Conservation (phyloP, 441 rosid species). For the Jatropha podagrica region DNA sequence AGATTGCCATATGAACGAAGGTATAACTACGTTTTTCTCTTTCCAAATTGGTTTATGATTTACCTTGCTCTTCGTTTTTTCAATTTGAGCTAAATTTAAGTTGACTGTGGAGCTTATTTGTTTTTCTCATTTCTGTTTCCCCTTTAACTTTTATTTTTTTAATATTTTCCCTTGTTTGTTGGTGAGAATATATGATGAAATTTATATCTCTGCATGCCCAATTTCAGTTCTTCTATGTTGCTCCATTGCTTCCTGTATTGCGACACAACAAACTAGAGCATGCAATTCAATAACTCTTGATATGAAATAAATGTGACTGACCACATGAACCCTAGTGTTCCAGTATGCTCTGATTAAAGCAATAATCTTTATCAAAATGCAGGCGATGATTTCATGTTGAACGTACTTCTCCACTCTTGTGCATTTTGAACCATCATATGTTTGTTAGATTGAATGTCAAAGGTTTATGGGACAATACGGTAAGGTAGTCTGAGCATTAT, state of each 20-base stretch:
- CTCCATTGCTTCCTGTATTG: neutral
- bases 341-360: neutral
- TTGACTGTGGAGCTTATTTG: neutral
- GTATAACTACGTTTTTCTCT: neutral
- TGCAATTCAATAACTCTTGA: neutral
- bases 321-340: neutral
- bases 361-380: neutral
- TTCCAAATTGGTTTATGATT: neutral
- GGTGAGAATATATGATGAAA: neutral
- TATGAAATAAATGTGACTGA: neutral
- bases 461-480: constrained; percentile 3
- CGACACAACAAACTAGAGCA: neutral
- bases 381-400: neutral
- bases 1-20: neutral
- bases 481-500: constrained; percentile 22
- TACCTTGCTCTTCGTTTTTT: neutral
- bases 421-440: neutral
- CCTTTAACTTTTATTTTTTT: neutral
- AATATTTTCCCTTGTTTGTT: neutral
- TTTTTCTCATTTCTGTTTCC: neutral
- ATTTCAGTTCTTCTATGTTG: neutral
- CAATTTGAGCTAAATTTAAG: neutral
- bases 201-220: neutral
- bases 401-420: neutral
- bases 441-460: constrained; percentile 2